These are phyloP conservation scores for Linderina pennispora DNA, from an alignment of 192 early-diverging fungal species.

Conservation along the genomic window DNA sequence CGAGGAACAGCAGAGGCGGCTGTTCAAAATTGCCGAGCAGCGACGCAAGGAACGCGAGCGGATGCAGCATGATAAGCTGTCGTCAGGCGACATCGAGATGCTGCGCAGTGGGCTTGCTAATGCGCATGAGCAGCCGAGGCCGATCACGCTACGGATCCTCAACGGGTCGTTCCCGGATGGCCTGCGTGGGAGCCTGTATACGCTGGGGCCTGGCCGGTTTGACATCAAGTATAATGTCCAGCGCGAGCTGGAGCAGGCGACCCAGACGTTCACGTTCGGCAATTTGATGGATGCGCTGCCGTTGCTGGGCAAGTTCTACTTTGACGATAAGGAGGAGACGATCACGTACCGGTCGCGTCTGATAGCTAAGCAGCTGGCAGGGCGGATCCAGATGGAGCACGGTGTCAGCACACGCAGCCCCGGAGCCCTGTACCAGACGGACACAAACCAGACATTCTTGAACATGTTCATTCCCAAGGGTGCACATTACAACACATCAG, in stretches of 20 bases:
- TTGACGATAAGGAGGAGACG: constrained; percentile 51
- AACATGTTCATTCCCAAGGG: constrained; percentile 57
- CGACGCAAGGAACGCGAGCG: constrained; percentile 31
- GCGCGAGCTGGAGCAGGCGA: constrained; percentile 59
- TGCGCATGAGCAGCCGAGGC: constrained; percentile 41
- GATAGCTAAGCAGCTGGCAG: constrained; percentile 54
- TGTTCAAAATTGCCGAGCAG: constrained; percentile 26
- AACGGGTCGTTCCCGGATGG: constrained; percentile 59
- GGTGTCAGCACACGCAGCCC: constrained; percentile 62
- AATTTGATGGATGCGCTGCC: constrained; percentile 73
- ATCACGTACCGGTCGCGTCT: constrained; percentile 57
- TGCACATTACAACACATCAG: constrained; percentile 49
- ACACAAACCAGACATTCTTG: constrained; percentile 65
- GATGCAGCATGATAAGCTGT: constrained; percentile 17
- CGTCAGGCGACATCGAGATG: constrained; percentile 29
- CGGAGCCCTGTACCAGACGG: constrained; percentile 57
- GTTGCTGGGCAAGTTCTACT: constrained; percentile 60
- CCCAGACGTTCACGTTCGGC: constrained; percentile 59
- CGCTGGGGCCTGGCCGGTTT: constrained; percentile 60
- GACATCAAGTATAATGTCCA: constrained; percentile 61
- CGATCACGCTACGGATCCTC: constrained; percentile 44
- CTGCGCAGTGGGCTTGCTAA: constrained; percentile 52
- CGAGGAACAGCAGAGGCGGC: constrained; percentile 29
- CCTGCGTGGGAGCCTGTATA: constrained; percentile 58
- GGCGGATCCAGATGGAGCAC: constrained; percentile 65